Evolutionary conservation across 768 basidiomycete genomes (phyloP).

Genomic region (Nidularia sp.): DNA sequence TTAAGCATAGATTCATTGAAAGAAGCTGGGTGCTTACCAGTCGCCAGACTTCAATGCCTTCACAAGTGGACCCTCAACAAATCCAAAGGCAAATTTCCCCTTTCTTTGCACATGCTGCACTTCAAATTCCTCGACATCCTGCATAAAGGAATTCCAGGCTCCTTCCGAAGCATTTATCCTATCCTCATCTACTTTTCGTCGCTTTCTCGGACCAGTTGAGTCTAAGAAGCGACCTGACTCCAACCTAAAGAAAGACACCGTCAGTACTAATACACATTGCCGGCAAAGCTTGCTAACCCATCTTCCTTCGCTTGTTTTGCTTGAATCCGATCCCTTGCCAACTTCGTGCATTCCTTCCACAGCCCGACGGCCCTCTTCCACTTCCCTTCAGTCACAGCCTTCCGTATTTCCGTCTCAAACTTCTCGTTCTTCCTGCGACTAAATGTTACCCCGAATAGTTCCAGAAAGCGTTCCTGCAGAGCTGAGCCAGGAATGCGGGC

Average conservation of each 20-base stretch:
- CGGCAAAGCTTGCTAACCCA: conserved; percentile 22
- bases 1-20: neutral
- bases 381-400: conserved; percentile 74
- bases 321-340: conserved; percentile 64
- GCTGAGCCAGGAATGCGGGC: conserved; percentile 70
- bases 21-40: conserved; percentile 57
- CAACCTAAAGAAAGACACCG: conserved; percentile 5
- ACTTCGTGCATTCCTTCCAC: conserved; percentile 73
- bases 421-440: conserved; percentile 86
- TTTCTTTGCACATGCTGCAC: conserved; percentile 84
- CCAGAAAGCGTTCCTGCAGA: conserved; percentile 71
- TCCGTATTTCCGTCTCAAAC: conserved; percentile 77
- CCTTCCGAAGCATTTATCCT: conserved; percentile 38
- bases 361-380: conserved; percentile 83
- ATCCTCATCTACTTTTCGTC: conserved; percentile 53
- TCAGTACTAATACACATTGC: too few relatives aligned
- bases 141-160: conserved; percentile 67
- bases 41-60: conserved; percentile 84
- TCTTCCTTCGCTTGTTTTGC: conserved; percentile 20
- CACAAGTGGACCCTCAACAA: conserved; percentile 94
- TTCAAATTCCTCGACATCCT: conserved; percentile 76
- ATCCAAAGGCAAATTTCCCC: conserved; percentile 89
- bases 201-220: conserved; percentile 57
- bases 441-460: conserved; percentile 82
- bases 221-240: conserved; percentile 8